Percentiles rank a stretch among this genome's conserved stretches.
phyloP scores from a whole-genome alignment of 495 filamentous ascomycete genomes.

The Annulohypoxylon bovei region DNA sequence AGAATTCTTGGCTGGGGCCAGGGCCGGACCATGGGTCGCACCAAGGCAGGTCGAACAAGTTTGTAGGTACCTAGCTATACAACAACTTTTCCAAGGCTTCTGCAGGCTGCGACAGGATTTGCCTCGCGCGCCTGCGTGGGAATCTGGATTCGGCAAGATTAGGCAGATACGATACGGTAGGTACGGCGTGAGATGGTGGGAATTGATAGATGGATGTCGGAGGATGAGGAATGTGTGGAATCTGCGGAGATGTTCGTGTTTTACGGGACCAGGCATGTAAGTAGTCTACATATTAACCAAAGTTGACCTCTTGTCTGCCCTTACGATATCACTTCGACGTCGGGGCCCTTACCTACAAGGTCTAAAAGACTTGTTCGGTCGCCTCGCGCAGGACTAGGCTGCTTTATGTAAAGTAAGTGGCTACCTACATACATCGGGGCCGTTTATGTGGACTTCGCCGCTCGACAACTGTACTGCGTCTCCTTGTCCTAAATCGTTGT shows the following conservation, averaged over 20 bases:
- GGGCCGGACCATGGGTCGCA: constrained; percentile 1
- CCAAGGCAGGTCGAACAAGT: neutral
- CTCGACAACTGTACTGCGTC: neutral
- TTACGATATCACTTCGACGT: neutral
- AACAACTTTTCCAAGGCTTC: neutral
- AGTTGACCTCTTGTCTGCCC: neutral
- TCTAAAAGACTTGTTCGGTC: too few relatives aligned
- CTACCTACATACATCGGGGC: neutral
- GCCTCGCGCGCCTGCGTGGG: neutral
- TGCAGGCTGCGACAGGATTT: too few relatives aligned
- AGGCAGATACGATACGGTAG: neutral
- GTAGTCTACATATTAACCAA: neutral
- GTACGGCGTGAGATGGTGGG: neutral
- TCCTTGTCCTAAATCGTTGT: neutral
- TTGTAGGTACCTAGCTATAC: too few relatives aligned
- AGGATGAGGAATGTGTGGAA: too few relatives aligned
- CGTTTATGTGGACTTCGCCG: neutral
- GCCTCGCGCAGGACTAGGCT: too few relatives aligned
- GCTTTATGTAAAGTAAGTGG: neutral
- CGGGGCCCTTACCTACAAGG: neutral
- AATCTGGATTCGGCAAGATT: neutral
- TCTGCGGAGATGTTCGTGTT: neutral
- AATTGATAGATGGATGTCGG: neutral
- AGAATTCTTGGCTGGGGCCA: neutral
- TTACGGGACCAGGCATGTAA: neutral